Conservation (phyloP, 768 basidiomycete genomes). For the Tulasnella sp. region DNA sequence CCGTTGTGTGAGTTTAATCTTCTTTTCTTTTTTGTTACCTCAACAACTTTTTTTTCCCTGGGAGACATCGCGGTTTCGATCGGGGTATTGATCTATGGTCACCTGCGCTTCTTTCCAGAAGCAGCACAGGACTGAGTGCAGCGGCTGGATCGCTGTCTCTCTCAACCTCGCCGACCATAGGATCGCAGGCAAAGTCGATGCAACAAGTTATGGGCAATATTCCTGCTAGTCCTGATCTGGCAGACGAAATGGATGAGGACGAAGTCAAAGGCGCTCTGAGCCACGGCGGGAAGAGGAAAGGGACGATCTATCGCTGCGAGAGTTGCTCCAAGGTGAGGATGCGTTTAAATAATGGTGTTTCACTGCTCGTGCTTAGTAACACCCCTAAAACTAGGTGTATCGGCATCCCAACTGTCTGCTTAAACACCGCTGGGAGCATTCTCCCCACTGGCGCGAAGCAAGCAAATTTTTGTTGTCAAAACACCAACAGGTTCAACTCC, state of each 20-base stretch:
- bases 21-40: background rate
- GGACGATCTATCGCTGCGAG: conserved; percentile 83
- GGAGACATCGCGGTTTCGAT: background rate
- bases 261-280: conserved; percentile 24
- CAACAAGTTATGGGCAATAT: background rate
- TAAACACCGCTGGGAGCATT: conserved; percentile 98
- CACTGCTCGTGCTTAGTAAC: background rate
- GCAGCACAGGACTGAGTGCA: conserved; percentile 4
- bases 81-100: conserved; percentile 1
- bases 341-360: background rate
- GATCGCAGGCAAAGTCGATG: conserved; percentile 18
- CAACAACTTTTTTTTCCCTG: background rate
- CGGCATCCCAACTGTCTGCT: conserved; percentile 85
- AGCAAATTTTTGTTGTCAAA: conserved; percentile 85
- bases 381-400: conserved; percentile 25
- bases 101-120: background rate
- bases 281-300: conserved; percentile 54
- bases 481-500: conserved; percentile 93
- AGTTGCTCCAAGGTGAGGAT: conserved; percentile 75
- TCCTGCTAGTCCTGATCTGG: background rate
- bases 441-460: conserved; percentile 90
- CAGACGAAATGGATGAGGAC: conserved; percentile 3
- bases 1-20: conserved; percentile 2
- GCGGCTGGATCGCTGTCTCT: conserved; percentile 32
- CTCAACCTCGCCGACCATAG: conserved; percentile 28